phyloP scores from a whole-genome alignment of 768 basidiomycete genomes.

The Harrya chromipes region DNA sequence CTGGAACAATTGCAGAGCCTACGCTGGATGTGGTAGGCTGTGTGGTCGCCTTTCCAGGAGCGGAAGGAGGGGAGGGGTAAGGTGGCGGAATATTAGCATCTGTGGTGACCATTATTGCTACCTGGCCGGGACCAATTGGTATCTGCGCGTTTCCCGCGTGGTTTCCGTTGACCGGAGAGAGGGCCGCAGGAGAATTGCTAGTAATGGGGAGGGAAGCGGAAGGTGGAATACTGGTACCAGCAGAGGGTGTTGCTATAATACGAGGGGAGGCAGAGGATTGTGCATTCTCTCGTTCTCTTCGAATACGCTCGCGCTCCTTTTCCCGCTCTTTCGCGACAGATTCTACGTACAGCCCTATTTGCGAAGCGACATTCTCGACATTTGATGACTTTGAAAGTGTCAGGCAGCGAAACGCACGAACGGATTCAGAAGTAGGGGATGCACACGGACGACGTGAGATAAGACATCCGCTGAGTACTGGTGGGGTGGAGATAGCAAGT shows the following conservation, averaged over 20 bases:
- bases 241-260: slow-evolving; percentile 20
- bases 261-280: slow-evolving; percentile 29
- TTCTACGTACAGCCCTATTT: slow-evolving; percentile 72
- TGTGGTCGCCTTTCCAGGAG: slow-evolving; percentile 24
- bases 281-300: slow-evolving; percentile 57
- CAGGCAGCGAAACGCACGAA: slow-evolving; percentile 47
- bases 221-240: slow-evolving; percentile 8
- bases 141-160: slow-evolving; percentile 20
- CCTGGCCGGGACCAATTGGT: slow-evolving; percentile 12
- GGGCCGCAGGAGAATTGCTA: slow-evolving; percentile 13
- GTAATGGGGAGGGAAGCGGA: slow-evolving; percentile 10
- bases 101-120: slow-evolving; percentile 10
- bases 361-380: slow-evolving; percentile 51
- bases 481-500: neutral
- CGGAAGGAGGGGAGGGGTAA: slow-evolving; percentile 63
- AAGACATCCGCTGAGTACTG: slow-evolving; percentile 21
- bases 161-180: slow-evolving; percentile 11
- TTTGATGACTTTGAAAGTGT: slow-evolving; percentile 50
- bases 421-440: slow-evolving; percentile 37
- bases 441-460: slow-evolving; percentile 33
- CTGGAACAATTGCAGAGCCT: slow-evolving; percentile 27
- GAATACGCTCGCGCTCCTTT: slow-evolving; percentile 69
- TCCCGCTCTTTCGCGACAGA: slow-evolving; percentile 74
- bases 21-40: slow-evolving; percentile 3
- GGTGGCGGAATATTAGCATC: slow-evolving; percentile 25